Evolutionary conservation across 2,329 filamentous ascomycete species (phyloP), one percentile per base, ranked within the genome.

Genomic region (Septoria linicola): DNA sequence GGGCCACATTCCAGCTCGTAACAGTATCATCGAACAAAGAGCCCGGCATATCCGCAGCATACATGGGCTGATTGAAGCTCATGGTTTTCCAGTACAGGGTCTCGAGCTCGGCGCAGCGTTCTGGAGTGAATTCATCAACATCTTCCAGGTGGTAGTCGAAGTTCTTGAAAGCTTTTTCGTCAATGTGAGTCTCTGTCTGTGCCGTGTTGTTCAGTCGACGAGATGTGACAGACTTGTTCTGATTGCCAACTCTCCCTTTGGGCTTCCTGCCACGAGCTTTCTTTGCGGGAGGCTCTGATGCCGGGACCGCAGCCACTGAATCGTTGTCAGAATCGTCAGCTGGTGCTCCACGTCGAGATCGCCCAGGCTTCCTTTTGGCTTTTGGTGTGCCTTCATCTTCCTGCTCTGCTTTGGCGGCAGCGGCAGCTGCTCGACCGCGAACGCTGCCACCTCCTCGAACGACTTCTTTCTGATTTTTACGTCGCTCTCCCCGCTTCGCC

Each of bases 1-100:
- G 95, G 63, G 95, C 93, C 37, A 99, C 82, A 63, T 99, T 99
- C 93, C 93, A 99, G 25, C 76, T 78, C 5, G 88, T 85, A 2
- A 86, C 90, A 1, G 80, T 79, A 37, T 97, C 91, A 61, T 93
- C 85, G 68, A 99, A 99, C 1, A 99, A 80, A 0, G 92, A 96
- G 10, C 93, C 93, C 62, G 91, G 90, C 80, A 99, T 88, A 70
- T 99, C 93, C 6, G 93, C 93, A 45, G 93, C 93, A 63, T 99
- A 99, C 69, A 99, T 82, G 0, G 93, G 93, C 50, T 89, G 85
- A 40, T 92, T 95, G 72, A 95, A 99, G 17, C 91, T 96, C 56
- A 99, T 78, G 1, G 89, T 96, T 72, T 95, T 96, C 93, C 93
- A 99, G 73, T 99, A 99, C 36, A 85, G 86, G 46, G 89, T 86